Evolutionary conservation across 1,139 yeast genomes (phyloP).

Genomic region (Kodamaea suecica): DNA sequence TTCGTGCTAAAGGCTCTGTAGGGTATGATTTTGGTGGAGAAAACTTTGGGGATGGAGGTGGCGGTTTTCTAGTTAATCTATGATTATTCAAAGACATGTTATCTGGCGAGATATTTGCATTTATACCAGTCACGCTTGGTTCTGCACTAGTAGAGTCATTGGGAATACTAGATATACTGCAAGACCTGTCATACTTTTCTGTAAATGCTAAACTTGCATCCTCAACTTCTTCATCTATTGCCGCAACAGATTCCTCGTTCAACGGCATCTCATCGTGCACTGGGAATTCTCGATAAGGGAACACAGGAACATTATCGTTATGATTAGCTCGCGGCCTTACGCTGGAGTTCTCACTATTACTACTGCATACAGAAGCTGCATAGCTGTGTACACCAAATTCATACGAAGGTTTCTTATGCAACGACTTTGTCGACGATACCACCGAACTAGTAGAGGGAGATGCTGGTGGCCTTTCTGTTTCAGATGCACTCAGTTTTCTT

Average conservation of each 20-base stretch:
- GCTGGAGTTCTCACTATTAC: neutral
- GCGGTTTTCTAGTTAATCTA: conserved; percentile 13
- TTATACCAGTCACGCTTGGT: conserved; percentile 6
- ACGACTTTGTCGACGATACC: conserved; percentile 1
- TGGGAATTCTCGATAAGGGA: conserved; percentile 13
- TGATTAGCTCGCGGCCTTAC: neutral
- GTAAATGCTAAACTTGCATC: conserved; percentile 1
- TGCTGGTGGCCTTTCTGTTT: neutral
- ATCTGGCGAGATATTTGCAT: conserved; percentile 10
- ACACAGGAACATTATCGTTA: conserved; percentile 7
- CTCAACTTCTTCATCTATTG: conserved; percentile 5
- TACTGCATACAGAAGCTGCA: conserved; percentile 1
- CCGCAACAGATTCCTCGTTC: conserved; percentile 1
- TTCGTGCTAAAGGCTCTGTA: neutral
- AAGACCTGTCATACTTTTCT: conserved; percentile 5
- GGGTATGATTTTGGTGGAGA: conserved; percentile 19
- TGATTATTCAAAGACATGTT: conserved; percentile 7
- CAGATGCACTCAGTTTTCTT: conserved; percentile 18
- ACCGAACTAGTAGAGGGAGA: conserved; percentile 2
- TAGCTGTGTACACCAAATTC: conserved; percentile 13
- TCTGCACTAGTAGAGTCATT: conserved; percentile 1
- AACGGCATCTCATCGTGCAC: neutral
- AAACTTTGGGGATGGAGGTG: conserved; percentile 7
- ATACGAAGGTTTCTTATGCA: conserved; percentile 12
- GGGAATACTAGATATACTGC: conserved; percentile 5